Base-by-base conservation (phyloP, 768 basidiomycete genomes). In the Lactifluus piperatus region DNA sequence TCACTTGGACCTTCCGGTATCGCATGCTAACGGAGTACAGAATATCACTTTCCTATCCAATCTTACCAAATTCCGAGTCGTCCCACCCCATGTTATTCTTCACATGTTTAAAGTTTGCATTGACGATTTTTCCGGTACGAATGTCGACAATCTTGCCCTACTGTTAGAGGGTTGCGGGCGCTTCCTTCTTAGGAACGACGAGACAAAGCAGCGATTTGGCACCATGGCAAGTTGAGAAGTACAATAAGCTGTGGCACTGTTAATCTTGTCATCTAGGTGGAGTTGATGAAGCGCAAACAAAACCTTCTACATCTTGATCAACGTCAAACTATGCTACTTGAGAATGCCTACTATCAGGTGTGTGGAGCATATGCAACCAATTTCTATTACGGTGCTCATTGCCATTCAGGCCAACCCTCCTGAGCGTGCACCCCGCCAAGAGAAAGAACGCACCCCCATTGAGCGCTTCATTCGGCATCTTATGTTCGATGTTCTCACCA, bases 271-370 rank as follows among this genome's bases (percentile, higher is more conserved):
- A 34, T 46, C 1, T 58, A 94, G 91, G 77, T 99, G 36, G 97
- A 98, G 66, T 75, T 97, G 29, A 92, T 97, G 91, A 81, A 88
- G 58, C 83, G 95, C 45, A 98, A 98, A 74, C 94, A 97, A 78
- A 86, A 79, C 55, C 80, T 93, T 76, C 86, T 92, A 64, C 93
- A 97, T 68, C 82, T 99, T 34, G 97, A 98, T 71, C 87, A 91
- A 68, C 78, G 94, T 18, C 92, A 98, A 68, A 75, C 85, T 6
- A 79, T 97, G 16, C 74, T 97, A 62, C 80, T 99, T 30, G 97
- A 98, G 71, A 99, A 99, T 70, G 97, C 97, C 0, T 99, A 97
- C 71, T 98, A 98, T 71, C 94, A 94, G 81, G 93, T 92, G 48
- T 49, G 71, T 62, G 50, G 62, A 45, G 55, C 18, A 45, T 26